Percentiles rank a stretch among this genome's conserved stretches.
Conservation (phyloP, 2,329 filamentous ascomycete genomes). For the Cadophora sp. region DNA sequence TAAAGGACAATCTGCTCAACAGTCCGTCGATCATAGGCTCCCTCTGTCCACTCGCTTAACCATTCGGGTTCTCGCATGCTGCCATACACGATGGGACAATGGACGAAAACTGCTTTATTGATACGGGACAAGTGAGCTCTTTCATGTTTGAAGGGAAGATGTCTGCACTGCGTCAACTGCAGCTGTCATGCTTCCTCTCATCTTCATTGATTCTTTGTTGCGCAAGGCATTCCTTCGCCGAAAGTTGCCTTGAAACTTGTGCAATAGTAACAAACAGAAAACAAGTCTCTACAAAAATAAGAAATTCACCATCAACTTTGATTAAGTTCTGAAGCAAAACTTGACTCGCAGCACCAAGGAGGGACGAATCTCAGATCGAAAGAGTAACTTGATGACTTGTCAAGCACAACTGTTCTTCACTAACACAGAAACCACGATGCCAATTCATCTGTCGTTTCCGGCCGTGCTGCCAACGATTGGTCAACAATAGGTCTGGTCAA, state of each 20-base stretch:
- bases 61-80: neutral
- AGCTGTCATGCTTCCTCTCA: neutral
- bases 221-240: neutral
- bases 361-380: neutral
- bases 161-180: neutral
- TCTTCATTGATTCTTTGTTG: neutral
- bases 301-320: neutral
- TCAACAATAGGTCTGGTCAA: neutral
- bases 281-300: neutral
- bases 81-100: neutral
- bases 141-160: neutral
- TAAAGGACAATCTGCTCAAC: neutral
- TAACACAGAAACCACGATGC: neutral
- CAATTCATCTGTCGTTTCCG: neutral
- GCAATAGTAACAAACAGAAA: neutral
- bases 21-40: neutral
- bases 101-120: neutral
- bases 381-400: neutral
- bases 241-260: neutral
- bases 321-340: neutral
- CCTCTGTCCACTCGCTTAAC: neutral
- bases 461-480: neutral
- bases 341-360: neutral
- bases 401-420: neutral
- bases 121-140: neutral